Percentiles rank a stretch among this genome's conserved stretches.
phyloP scores from a whole-genome alignment of 2,329 filamentous ascomycete species.

The Exophiala sp. region DNA sequence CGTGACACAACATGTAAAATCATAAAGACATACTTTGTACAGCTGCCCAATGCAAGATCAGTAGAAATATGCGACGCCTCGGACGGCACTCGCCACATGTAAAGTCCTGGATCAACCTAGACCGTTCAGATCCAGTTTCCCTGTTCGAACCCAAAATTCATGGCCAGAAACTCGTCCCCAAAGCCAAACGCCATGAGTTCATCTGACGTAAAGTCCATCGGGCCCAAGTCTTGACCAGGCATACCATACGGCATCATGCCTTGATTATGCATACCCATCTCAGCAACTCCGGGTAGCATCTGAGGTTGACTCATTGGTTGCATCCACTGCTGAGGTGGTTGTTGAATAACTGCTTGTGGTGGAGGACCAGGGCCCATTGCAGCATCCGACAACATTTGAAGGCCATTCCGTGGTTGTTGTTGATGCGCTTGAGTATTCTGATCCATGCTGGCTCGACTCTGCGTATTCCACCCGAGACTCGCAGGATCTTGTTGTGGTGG shows the following conservation, averaged over 20 bases:
- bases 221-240: slow-evolving; percentile 18
- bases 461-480: slow-evolving; percentile 15
- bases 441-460: slow-evolving; percentile 14
- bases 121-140: slow-evolving; percentile 13
- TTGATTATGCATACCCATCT: slow-evolving; percentile 17
- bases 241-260: slow-evolving; percentile 27
- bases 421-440: slow-evolving; percentile 11
- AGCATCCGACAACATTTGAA: slow-evolving; percentile 31
- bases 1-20: no score
- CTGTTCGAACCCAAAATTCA: slow-evolving; percentile 29
- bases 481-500: slow-evolving; percentile 21
- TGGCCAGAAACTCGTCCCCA: slow-evolving; percentile 29
- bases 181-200: slow-evolving; percentile 30
- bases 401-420: slow-evolving; percentile 21
- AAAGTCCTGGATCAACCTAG: background rate
- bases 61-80: no score
- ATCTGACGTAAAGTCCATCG: slow-evolving; percentile 27
- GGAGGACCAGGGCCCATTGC: slow-evolving; percentile 25
- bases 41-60: background rate
- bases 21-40: background rate
- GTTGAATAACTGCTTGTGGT: slow-evolving; percentile 9
- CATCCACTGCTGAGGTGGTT: slow-evolving; percentile 19
- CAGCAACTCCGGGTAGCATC: slow-evolving; percentile 21
- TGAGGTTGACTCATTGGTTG: slow-evolving; percentile 19
- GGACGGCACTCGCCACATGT: background rate